Evolutionary conservation across 176 grass and related monocot species (phyloP), one percentile per base, ranked within the genome.

Genomic region (Cymbopogon citratus): DNA sequence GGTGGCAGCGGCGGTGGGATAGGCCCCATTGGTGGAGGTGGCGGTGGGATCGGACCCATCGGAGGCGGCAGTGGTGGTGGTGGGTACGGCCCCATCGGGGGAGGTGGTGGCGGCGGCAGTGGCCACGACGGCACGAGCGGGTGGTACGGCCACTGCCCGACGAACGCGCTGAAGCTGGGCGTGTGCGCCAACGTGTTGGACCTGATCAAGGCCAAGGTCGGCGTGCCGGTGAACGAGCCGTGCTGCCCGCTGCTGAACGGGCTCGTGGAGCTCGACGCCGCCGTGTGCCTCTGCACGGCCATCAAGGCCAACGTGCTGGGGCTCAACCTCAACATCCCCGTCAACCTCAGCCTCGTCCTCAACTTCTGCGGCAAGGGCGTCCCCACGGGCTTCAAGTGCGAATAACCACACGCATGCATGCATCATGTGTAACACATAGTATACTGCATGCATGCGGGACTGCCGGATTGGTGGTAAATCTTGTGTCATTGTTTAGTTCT

Each of bases 341-440:
- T 97, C 61, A 79, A 94, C 72, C 94, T 94, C 72, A 97, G 89
- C 71, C 91, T 97, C 39, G 82, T 97, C 62, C 94, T 97, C 43
- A 92, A 97, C 87, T 97, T 91, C 85, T 97, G 91, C 27, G 94
- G 94, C 75, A 97, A 94, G 94, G 89, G 89, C n/a, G 59, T 85
- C 24, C 94, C 94, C 60, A 76, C 87, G n/a, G 87, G 89, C 9
- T 97, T 97, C 91, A 88, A 91, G 85, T 97, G 94, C 90, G 15
- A 60, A 69, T 94, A 63, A 12, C 28, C 31, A 33, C 29, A 43
- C 5, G 5, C 0, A 33, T 0, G 19, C 1, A 25, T 7, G 21
- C 57, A 24, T 5, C 19, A 51, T 74, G 21, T 56, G 54, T 7
- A 23, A 16, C 2, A 48, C 18, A 19, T 35, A 6, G 16, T 23